phyloP scores from a whole-genome alignment of 2,329 filamentous ascomycete species.

The Fusarium foetens region DNA sequence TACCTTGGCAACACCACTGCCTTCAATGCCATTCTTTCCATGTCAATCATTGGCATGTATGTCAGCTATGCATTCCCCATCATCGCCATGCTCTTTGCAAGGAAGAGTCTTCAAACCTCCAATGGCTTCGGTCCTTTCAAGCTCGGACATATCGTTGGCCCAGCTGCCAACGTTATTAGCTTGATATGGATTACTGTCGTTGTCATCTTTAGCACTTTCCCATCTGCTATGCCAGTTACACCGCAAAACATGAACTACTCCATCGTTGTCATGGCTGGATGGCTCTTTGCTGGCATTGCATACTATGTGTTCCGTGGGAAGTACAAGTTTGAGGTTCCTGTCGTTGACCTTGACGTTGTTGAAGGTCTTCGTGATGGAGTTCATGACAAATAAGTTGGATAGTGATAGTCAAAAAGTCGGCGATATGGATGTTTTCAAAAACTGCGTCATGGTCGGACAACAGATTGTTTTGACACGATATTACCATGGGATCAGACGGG shows the following conservation, averaged over 20 bases:
- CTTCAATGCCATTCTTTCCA: slow-evolving; percentile 54
- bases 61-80: slow-evolving; percentile 56
- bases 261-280: slow-evolving; percentile 54
- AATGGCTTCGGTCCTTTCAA: slow-evolving; percentile 42
- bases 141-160: slow-evolving; percentile 49
- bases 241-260: slow-evolving; percentile 60
- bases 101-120: slow-evolving; percentile 41
- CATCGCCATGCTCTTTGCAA: slow-evolving; percentile 49
- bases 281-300: slow-evolving; percentile 48
- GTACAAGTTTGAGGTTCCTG: slow-evolving; percentile 41
- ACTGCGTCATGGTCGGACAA: too few species aligned
- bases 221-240: slow-evolving; percentile 53
- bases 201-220: slow-evolving; percentile 59
- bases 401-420: not conserved
- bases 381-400: not conserved
- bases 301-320: slow-evolving; percentile 47
- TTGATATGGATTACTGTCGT: slow-evolving; percentile 57
- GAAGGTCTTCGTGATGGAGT: not conserved
- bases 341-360: not conserved
- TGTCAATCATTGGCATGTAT: slow-evolving; percentile 57
- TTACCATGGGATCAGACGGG: too few species aligned
- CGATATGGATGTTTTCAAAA: too few species aligned
- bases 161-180: slow-evolving; percentile 53
- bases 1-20: slow-evolving; percentile 56
- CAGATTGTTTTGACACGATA: not conserved